phyloP scores from a whole-genome alignment of 768 basidiomycete species.

The Collybia mongolica region DNA sequence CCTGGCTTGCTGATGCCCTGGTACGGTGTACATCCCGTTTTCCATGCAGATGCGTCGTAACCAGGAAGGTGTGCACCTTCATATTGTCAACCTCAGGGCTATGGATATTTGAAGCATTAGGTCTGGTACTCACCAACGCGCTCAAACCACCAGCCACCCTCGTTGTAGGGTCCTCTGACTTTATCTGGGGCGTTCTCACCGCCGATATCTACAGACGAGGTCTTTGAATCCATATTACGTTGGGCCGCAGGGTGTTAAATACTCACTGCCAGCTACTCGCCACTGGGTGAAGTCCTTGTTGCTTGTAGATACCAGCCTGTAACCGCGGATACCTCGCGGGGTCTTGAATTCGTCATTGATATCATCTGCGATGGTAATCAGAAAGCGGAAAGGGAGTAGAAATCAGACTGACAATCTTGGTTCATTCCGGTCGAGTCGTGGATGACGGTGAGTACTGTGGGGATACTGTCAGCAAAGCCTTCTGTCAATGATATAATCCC shows the following conservation, averaged over 20 bases:
- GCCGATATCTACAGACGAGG: constrained; percentile 26
- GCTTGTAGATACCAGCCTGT: constrained; percentile 39
- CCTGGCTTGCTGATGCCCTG: constrained; percentile 49
- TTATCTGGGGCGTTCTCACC: constrained; percentile 50
- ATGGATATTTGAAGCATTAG: too few relatives aligned
- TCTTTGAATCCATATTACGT: background rate
- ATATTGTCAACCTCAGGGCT: background rate
- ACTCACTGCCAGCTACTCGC: constrained; percentile 40
- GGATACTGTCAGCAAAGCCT: background rate
- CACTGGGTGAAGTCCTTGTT: constrained; percentile 31
- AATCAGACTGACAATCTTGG: constrained; percentile 28
- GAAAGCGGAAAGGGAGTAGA: background rate
- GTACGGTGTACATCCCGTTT: constrained; percentile 38
- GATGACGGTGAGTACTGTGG: constrained; percentile 29
- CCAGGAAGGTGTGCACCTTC: constrained; percentile 58
- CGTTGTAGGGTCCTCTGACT: constrained; percentile 57
- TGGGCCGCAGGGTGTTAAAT: too few relatives aligned
- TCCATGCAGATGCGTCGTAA: constrained; percentile 56
- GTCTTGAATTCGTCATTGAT: constrained; percentile 47
- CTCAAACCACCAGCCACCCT: constrained; percentile 56
- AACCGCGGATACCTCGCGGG: constrained; percentile 68
- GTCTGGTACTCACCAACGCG: constrained; percentile 36
- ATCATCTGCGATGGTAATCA: constrained; percentile 19
- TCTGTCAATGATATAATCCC: background rate
- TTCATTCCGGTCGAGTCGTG: constrained; percentile 37